phyloP scores from a whole-genome alignment of 371 early-diverging fungal genomes.

The Mortierella sp. region DNA sequence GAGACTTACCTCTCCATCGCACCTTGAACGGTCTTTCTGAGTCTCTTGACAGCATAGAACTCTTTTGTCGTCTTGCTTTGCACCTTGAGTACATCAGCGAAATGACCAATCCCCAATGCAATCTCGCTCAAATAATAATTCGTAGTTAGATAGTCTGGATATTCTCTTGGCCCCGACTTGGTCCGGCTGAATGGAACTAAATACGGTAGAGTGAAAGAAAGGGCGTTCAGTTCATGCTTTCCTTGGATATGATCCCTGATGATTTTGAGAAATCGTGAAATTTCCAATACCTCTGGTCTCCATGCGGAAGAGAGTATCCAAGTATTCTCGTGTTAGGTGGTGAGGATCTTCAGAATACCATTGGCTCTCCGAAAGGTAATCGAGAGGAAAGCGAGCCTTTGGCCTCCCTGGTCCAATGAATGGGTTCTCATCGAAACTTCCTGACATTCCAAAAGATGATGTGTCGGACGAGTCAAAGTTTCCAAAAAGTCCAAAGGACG shows the following conservation, averaged over 20 bases:
- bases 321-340: conserved; percentile 41
- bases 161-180: conserved; percentile 29
- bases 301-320: conserved; percentile 39
- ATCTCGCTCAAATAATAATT: conserved; percentile 36
- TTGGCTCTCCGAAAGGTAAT: conserved; percentile 45
- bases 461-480: too few relatives aligned
- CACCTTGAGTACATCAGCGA: conserved; percentile 81
- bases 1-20: conserved; percentile 70
- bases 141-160: conserved; percentile 32
- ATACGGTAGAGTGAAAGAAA: background rate
- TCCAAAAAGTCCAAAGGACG: conserved; percentile 7
- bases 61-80: conserved; percentile 64
- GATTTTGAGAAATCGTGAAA: background rate
- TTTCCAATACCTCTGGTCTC: conserved; percentile 31
- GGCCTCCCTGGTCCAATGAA: conserved; percentile 31
- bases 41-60: conserved; percentile 83
- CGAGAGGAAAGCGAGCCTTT: conserved; percentile 27
- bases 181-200: conserved; percentile 41
- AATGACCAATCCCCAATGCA: conserved; percentile 79
- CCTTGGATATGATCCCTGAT: background rate
- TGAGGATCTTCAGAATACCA: conserved; percentile 52
- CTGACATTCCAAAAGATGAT: conserved; percentile 14
- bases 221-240: background rate
- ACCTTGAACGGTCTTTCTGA: conserved; percentile 74
- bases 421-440: conserved; percentile 30